These are phyloP conservation scores for Dalbergia oliveri DNA, from an alignment of 306 rosid species.

Conservation along the genomic window DNA sequence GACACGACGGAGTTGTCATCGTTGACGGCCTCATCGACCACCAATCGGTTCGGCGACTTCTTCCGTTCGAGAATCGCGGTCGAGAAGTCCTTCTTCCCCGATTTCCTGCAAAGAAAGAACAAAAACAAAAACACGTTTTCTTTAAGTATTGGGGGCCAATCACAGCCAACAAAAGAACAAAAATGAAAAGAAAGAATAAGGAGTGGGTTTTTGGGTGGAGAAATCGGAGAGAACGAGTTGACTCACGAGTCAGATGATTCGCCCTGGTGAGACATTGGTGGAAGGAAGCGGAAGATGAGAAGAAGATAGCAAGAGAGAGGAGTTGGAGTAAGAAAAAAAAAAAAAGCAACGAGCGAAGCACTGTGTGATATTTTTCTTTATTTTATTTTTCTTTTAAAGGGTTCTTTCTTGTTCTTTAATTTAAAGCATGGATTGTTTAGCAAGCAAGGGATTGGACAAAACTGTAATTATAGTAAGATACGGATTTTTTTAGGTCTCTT, in stretches of 20 bases:
- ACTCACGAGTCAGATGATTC: slow-evolving; percentile 69
- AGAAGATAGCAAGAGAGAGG: neutral
- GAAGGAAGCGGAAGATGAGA: slow-evolving; percentile 1
- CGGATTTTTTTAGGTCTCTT: too few species aligned
- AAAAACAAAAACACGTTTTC: neutral
- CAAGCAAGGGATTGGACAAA: neutral
- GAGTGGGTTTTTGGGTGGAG: neutral
- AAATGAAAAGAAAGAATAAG: neutral
- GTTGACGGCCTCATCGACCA: slow-evolving; percentile 61
- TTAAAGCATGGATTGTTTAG: neutral
- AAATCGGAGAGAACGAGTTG: neutral
- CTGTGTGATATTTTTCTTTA: neutral
- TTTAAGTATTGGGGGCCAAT: neutral
- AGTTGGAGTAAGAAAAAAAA: neutral
- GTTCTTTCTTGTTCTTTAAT: neutral
- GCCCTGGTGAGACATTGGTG: slow-evolving; percentile 53
- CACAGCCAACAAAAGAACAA: neutral
- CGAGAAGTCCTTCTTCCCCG: slow-evolving; percentile 63
- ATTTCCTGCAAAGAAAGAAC: slow-evolving; percentile 43
- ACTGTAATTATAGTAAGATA: too few species aligned
- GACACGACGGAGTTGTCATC: slow-evolving; percentile 65
- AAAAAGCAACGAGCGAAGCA: neutral
- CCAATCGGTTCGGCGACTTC: slow-evolving; percentile 61
- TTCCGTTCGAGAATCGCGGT: slow-evolving; percentile 66
- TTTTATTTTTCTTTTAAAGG: neutral